These are phyloP conservation scores for Yamadazyma taylorii DNA, from an alignment of 1,139 yeast genomes.

Conservation along the genomic window DNA sequence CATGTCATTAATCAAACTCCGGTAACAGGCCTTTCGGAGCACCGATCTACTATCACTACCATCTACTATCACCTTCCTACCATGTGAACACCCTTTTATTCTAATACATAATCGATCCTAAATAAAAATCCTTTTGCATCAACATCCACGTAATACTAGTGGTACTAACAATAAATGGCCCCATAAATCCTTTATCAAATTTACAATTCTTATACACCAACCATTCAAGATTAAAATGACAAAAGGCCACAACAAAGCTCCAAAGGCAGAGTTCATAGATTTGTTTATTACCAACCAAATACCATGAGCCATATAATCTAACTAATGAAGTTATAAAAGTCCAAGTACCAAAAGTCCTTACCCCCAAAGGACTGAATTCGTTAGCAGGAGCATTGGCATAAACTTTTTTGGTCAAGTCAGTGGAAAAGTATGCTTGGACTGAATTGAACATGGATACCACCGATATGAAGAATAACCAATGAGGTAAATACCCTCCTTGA, in stretches of 20 bases:
- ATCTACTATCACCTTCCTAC: too few relatives aligned
- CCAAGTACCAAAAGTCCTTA: constrained; percentile 98
- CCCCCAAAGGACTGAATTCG: constrained; percentile 71
- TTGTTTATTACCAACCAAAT: constrained; percentile 56
- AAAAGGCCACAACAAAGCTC: constrained; percentile 80
- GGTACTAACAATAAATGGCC: constrained; percentile 73
- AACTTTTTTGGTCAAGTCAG: constrained; percentile 75
- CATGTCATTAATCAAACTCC: too few relatives aligned
- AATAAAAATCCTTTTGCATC: constrained; percentile 53
- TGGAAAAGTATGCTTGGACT: constrained; percentile 74
- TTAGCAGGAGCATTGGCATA: constrained; percentile 63
- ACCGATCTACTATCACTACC: too few relatives aligned
- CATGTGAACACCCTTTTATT: too few relatives aligned
- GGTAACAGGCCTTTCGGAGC: too few relatives aligned
- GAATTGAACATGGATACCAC: constrained; percentile 91
- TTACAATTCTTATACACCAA: constrained; percentile 72
- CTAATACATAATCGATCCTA: constrained; percentile 5
- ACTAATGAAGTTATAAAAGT: constrained; percentile 83
- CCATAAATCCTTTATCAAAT: constrained; percentile 83
- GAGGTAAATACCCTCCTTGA: constrained; percentile 42
- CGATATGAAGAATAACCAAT: constrained; percentile 62
- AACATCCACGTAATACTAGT: constrained; percentile 62
- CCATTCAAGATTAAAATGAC: constrained; percentile 87
- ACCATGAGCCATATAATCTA: constrained; percentile 84
- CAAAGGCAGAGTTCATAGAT: constrained; percentile 78